A percentile compares a stretch with the other conserved stretches of the same genome.
Evolutionary conservation across 257 asterid species (phyloP).

Genomic region (Ligustrum vulgare): DNA sequence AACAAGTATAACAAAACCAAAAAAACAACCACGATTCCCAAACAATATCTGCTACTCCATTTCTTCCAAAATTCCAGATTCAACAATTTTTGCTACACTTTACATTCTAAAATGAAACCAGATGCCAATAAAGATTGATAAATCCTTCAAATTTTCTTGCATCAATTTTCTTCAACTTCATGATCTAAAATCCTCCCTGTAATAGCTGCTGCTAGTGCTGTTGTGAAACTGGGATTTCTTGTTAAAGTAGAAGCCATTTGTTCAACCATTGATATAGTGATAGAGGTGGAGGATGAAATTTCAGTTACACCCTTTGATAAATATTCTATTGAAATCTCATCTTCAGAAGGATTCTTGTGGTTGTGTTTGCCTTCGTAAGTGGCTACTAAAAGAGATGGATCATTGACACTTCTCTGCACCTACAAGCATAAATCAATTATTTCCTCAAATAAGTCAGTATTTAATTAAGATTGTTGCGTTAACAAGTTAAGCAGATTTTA

Average conservation of each 20-base stretch:
- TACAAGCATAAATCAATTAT: conserved; percentile 17
- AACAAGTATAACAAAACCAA: too few species aligned
- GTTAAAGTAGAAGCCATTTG: conserved; percentile 67
- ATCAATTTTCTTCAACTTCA: conserved; percentile 31
- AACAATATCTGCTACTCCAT: too few species aligned
- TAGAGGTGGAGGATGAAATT: conserved; percentile 25
- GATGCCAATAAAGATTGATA: conserved; percentile 1
- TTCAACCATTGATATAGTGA: conserved; percentile 43
- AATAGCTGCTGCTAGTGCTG: conserved; percentile 69
- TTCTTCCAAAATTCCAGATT: not conserved
- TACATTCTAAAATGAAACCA: not conserved
- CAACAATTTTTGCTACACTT: not conserved
- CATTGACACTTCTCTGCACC: conserved; percentile 76
- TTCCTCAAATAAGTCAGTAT: not conserved
- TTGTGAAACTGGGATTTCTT: conserved; percentile 61
- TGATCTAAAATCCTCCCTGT: conserved; percentile 59
- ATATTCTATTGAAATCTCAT: conserved; percentile 28
- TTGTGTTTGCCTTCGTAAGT: conserved; percentile 77
- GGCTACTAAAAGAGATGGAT: conserved; percentile 62
- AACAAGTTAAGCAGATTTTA: not conserved
- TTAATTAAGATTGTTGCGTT: not conserved
- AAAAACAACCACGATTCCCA: too few species aligned
- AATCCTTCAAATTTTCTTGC: conserved; percentile 24
- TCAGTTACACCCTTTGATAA: conserved; percentile 19
- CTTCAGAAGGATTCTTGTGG: conserved; percentile 46